Conservation (phyloP, 2,329 filamentous ascomycete genomes). For the Aspergillus pseudoterreus region DNA sequence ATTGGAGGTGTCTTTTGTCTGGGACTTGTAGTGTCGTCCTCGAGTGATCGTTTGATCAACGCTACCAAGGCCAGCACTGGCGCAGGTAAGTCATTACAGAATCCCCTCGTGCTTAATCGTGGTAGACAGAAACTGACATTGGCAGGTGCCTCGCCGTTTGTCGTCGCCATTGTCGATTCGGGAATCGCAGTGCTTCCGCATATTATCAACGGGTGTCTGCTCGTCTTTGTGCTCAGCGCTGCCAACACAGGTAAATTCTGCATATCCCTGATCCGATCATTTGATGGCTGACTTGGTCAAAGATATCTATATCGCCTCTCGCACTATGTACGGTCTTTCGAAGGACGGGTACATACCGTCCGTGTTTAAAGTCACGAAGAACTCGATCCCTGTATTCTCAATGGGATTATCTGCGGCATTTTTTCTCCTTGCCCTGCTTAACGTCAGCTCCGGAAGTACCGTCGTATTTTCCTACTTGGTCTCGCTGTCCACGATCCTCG, state of each 20-base stretch:
- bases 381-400: conserved; percentile 55
- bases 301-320: conserved; percentile 27
- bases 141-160: conserved; percentile 49
- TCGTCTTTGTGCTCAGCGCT: conserved; percentile 39
- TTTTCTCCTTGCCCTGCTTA: conserved; percentile 62
- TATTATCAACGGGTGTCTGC: conserved; percentile 40
- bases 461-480: conserved; percentile 65
- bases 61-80: conserved; percentile 33
- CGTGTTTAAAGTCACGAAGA: conserved; percentile 34
- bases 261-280: neutral
- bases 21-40: conserved; percentile 45
- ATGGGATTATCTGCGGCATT: conserved; percentile 52
- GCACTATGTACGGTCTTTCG: conserved; percentile 37
- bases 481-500: conserved; percentile 49
- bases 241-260: conserved; percentile 26
- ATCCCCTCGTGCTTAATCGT: neutral
- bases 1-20: conserved; percentile 56
- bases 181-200: conserved; percentile 40
- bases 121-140: conserved; percentile 8
- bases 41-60: conserved; percentile 44
- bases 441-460: conserved; percentile 53
- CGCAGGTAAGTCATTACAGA: neutral
- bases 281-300: neutral
- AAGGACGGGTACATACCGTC: conserved; percentile 36
- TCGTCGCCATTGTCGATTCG: conserved; percentile 47